Evolutionary conservation across 139 green algal genomes (phyloP), one percentile per base, ranked within the genome.

Genomic region (Eudorina sp.): DNA sequence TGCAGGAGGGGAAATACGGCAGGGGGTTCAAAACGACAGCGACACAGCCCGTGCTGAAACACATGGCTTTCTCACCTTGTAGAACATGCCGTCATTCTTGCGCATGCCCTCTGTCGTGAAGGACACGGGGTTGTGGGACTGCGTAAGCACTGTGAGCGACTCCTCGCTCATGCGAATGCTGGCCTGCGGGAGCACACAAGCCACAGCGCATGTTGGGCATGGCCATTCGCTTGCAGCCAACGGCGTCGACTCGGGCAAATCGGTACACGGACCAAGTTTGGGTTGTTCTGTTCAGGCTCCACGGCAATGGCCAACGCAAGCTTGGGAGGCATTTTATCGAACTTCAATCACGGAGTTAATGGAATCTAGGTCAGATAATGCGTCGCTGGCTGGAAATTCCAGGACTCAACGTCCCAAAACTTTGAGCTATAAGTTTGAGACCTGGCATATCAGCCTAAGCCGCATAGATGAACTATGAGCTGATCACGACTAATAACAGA

Each of bases 101-200:
- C 48, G 84, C 88, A 93, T 92, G 38, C 90, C 90, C 31, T 92
- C 90, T 2, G 58, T 70, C 11, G 51, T 93, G 72, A 93, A 93
- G 29, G 73, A 84, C 25, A 90, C 89, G 1, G 90, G 90, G 31
- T 91, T 92, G 90, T 90, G 89, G 27, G 90, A 93, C 19, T 87
- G 77, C 8, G 88, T 91, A 1, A 93, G 48, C 8, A 93, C 88
- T 11, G 88, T 93, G 25, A 93, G 80, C 27, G 72, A 74, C 0
- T 89, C 75, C 23, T 88, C 79, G 76, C 55, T 82, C 83, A 92
- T 88, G 13, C 83, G 73, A 38, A 89, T 82, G 34, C 82, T 89
- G 16, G 68, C 72, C 88, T 91, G 83, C 79, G 72, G 23, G 23
- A n/a, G 53, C 14, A 55, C 3, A n/a, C 29, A 25, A 72, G 53